Evolutionary conservation across 352 stramenopile species (phyloP).

Genomic region (Pythium aphanidermatum): DNA sequence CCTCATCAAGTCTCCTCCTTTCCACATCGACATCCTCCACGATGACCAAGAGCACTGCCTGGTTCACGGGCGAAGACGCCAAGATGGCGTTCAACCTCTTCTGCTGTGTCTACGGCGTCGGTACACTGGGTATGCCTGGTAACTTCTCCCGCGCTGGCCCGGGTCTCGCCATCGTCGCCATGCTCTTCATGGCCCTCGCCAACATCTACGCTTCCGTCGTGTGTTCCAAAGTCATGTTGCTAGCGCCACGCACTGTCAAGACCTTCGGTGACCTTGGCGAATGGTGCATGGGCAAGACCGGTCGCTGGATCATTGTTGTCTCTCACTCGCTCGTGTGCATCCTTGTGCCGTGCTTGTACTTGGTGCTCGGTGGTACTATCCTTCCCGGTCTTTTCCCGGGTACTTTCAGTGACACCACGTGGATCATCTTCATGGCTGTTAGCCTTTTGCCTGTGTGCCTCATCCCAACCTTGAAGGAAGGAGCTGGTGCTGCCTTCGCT

Average conservation of each 20-base stretch:
- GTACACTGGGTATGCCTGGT: slow-evolving; percentile 59
- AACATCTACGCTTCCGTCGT: slow-evolving; percentile 60
- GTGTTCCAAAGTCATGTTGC: slow-evolving; percentile 52
- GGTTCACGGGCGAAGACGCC: slow-evolving; percentile 49
- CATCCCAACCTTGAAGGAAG: slow-evolving; percentile 57
- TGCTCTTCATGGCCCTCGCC: slow-evolving; percentile 60
- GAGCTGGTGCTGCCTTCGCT: slow-evolving; percentile 46
- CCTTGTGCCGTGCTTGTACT: slow-evolving; percentile 46
- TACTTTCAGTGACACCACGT: slow-evolving; percentile 38
- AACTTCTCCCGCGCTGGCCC: slow-evolving; percentile 65
- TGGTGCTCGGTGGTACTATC: slow-evolving; percentile 50
- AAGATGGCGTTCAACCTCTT: slow-evolving; percentile 59
- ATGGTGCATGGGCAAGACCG: slow-evolving; percentile 38
- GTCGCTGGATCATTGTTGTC: slow-evolving; percentile 43
- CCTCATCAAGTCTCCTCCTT: not conserved
- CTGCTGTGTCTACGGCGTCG: slow-evolving; percentile 63
- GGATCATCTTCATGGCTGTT: slow-evolving; percentile 61
- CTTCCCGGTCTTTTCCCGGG: slow-evolving; percentile 43
- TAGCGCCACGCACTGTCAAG: slow-evolving; percentile 41
- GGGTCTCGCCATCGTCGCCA: slow-evolving; percentile 33
- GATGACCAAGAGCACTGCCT: slow-evolving; percentile 15
- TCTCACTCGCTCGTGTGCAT: slow-evolving; percentile 54
- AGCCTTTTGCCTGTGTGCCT: slow-evolving; percentile 44
- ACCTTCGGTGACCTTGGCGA: slow-evolving; percentile 61
- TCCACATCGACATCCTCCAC: not conserved